These are phyloP conservation scores for Corymbia maculata DNA, from an alignment of 345 rosid species.

Conservation along the genomic window DNA sequence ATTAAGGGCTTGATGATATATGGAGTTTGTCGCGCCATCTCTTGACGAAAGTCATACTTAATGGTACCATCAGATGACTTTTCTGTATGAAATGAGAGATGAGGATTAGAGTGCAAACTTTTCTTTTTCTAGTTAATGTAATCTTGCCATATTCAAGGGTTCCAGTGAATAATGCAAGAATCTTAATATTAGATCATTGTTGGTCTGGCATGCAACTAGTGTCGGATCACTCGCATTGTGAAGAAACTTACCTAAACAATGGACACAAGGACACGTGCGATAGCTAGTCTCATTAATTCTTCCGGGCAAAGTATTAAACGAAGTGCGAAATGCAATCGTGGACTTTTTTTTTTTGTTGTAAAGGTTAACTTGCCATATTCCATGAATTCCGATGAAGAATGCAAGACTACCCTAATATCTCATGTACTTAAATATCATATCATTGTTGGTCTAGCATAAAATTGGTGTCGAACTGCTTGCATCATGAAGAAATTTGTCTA, in stretches of 20 bases:
- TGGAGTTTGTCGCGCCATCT: background rate
- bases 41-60: background rate
- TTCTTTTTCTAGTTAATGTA: background rate
- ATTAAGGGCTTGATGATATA: background rate
- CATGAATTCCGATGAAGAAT: background rate
- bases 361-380: background rate
- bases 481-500: background rate
- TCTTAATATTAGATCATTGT: background rate
- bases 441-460: background rate
- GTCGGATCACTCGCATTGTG: background rate
- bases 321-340: background rate
- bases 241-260: background rate
- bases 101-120: background rate
- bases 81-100: background rate
- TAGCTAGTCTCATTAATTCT: background rate
- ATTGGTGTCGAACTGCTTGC: background rate
- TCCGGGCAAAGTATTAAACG: background rate
- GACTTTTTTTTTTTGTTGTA: background rate
- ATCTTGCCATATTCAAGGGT: background rate
- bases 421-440: background rate
- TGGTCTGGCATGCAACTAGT: background rate
- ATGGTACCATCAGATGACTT: background rate
- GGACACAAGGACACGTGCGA: background rate
- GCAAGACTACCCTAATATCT: background rate
- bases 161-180: background rate